Conservation (phyloP, 129 eudicot species). For the Silybum marianum region DNA sequence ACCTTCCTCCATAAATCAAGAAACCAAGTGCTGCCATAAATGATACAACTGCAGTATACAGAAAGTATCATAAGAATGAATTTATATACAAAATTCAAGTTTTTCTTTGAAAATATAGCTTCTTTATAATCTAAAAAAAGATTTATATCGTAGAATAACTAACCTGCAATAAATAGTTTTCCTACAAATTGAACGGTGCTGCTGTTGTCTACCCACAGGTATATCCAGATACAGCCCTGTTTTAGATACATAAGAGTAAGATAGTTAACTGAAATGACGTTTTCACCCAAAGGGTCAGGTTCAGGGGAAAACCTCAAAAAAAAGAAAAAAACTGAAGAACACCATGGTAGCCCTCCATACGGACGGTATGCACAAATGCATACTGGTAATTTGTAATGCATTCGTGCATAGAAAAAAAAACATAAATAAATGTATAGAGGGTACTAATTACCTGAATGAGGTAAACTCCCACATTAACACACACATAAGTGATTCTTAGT, state of each 20-base stretch:
- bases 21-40: conserved; percentile 83
- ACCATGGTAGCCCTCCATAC: too few species aligned
- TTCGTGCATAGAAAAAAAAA: too few species aligned
- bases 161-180: conserved; percentile 85
- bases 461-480: conserved; percentile 65
- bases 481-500: conserved; percentile 55
- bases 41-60: conserved; percentile 65
- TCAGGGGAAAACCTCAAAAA: too few species aligned
- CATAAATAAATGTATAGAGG: background rate
- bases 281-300: too few species aligned
- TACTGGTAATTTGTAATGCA: too few species aligned
- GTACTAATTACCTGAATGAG: conserved; percentile 59
- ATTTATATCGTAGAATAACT: background rate
- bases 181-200: conserved; percentile 57
- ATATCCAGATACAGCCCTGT: conserved; percentile 82
- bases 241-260: background rate
- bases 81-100: background rate
- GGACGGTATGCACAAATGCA: too few species aligned
- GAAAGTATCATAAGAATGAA: background rate
- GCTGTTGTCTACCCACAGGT: conserved; percentile 71
- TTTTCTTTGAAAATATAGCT: background rate
- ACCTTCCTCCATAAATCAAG: conserved; percentile 95
- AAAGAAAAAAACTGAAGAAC: too few species aligned
- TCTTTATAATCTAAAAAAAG: too few species aligned
- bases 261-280: background rate